Conservation (phyloP, 352 stramenopile species). For the Pythium phragmitis region DNA sequence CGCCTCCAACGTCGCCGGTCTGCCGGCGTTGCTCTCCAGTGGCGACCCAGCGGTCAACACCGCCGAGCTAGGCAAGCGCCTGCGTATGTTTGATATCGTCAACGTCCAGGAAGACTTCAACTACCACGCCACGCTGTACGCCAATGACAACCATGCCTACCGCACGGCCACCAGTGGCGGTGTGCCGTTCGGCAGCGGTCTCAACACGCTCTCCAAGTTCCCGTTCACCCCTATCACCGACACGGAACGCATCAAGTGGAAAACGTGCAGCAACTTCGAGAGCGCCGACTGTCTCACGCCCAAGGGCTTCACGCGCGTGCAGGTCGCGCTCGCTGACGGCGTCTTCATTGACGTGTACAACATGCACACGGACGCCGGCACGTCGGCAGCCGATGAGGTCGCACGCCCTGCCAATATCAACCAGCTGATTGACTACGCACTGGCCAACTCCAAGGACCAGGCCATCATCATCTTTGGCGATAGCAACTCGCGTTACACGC, state of each 20-base stretch:
- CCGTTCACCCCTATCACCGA: slow-evolving; percentile 37
- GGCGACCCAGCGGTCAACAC: slow-evolving; percentile 42
- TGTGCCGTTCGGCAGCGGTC: slow-evolving; percentile 39
- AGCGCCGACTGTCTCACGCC: slow-evolving; percentile 53
- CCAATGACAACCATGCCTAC: slow-evolving; percentile 40
- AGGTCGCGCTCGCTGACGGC: slow-evolving; percentile 41
- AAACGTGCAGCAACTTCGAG: slow-evolving; percentile 42
- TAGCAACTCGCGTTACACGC: slow-evolving; percentile 57
- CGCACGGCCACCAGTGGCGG: slow-evolving; percentile 38
- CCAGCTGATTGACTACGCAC: slow-evolving; percentile 45
- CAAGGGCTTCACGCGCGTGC: slow-evolving; percentile 52
- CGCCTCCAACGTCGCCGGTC: slow-evolving; percentile 43
- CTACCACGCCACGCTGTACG: slow-evolving; percentile 34
- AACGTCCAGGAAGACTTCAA: slow-evolving; percentile 29
- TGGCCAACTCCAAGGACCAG: slow-evolving; percentile 41
- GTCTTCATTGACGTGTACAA: slow-evolving; percentile 52
- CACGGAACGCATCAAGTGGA: slow-evolving; percentile 47
- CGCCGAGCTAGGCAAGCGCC: slow-evolving; percentile 44
- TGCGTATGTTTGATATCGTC: slow-evolving; percentile 27
- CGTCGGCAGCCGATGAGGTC: slow-evolving; percentile 31
- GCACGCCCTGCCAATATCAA: slow-evolving; percentile 43
- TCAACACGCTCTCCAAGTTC: slow-evolving; percentile 48
- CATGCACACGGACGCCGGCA: slow-evolving; percentile 45
- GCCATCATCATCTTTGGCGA: slow-evolving; percentile 53
- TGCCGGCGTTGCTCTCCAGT: slow-evolving; percentile 45